Evolutionary conservation across 805 yeast genomes (phyloP).

Genomic region (Nakazawaea wyomingensis): DNA sequence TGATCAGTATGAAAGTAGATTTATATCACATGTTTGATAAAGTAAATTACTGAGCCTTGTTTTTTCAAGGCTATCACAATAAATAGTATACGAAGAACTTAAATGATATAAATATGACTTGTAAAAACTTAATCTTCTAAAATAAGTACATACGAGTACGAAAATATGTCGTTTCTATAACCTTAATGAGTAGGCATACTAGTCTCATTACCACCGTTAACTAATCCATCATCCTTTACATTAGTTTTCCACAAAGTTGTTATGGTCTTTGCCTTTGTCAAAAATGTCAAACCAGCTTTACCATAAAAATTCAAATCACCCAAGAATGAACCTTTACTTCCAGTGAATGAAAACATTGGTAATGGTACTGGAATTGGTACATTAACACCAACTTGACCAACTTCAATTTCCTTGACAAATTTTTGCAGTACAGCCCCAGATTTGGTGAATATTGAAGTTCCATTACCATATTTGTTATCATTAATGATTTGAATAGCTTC

Average conservation of each 20-base stretch:
- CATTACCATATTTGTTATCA: conserved; percentile 58
- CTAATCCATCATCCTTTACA: conserved; percentile 38
- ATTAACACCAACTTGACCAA: conserved; percentile 75
- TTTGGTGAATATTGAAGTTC: conserved; percentile 63
- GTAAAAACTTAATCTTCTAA: too few relatives aligned
- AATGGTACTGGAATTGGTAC: conserved; percentile 79
- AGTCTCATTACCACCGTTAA: too few relatives aligned
- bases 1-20: too few relatives aligned
- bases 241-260: conserved; percentile 62
- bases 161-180: too few relatives aligned
- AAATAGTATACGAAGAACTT: too few relatives aligned
- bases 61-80: too few relatives aligned
- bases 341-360: conserved; percentile 79
- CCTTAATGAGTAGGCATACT: conserved; percentile 63
- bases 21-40: too few relatives aligned
- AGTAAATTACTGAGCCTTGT: too few relatives aligned
- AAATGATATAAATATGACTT: too few relatives aligned
- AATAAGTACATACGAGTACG: too few relatives aligned
- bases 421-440: conserved; percentile 68
- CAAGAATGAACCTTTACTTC: conserved; percentile 67
- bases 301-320: conserved; percentile 81
- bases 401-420: conserved; percentile 61
- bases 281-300: conserved; percentile 65
- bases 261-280: conserved; percentile 72
- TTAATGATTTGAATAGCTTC: conserved; percentile 64